A percentile compares a stretch with the other conserved stretches of the same genome.
phyloP scores from a whole-genome alignment of 176 grass and related monocot genomes.

The Carex parvula region DNA sequence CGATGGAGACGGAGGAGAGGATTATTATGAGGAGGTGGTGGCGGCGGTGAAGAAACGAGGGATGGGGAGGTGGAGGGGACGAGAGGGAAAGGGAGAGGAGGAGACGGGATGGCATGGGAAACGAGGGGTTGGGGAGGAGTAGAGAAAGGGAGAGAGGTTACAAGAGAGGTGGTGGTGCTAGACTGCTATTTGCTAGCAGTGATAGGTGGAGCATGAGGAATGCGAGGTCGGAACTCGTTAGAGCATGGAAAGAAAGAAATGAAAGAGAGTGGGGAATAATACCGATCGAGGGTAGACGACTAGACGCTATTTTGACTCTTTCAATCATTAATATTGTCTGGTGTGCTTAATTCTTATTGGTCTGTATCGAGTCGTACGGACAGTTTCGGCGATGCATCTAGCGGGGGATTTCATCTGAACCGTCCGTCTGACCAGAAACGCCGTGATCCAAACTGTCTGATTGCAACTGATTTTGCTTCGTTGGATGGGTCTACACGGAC shows the following conservation, averaged over 20 bases:
- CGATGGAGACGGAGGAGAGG: background rate
- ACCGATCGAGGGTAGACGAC: background rate
- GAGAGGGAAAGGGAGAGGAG: conserved; percentile 8
- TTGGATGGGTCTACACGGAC: background rate
- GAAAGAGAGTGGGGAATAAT: background rate
- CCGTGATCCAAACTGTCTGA: background rate
- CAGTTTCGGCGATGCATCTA: background rate
- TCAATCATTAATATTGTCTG: background rate
- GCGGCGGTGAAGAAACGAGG: background rate
- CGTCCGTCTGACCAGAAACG: background rate
- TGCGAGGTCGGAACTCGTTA: background rate
- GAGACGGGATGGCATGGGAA: conserved; percentile 13
- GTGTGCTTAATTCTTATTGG: background rate
- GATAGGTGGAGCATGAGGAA: conserved; percentile 1
- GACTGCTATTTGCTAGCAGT: background rate
- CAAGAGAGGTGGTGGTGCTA: background rate
- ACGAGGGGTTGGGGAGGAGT: background rate
- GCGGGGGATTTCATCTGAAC: background rate
- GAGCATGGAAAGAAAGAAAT: background rate
- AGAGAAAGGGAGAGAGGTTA: background rate
- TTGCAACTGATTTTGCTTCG: background rate
- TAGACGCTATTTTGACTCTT: background rate
- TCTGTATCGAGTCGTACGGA: background rate
- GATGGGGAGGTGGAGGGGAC: background rate
- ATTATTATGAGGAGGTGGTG: background rate